Base-by-base conservation (phyloP, 768 basidiomycete genomes). In the Rossbeevera mucosa region DNA sequence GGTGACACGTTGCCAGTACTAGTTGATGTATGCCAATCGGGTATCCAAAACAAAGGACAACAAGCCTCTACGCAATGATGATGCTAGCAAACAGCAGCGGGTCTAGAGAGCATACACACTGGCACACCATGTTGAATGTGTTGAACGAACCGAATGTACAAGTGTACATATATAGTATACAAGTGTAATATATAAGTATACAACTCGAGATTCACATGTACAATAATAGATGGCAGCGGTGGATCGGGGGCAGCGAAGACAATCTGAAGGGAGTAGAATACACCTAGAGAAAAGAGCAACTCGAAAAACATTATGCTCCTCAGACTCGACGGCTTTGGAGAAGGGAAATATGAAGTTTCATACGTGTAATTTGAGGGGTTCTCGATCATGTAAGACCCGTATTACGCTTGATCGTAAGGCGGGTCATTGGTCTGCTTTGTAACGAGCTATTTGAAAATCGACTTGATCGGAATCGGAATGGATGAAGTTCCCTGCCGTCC, bases 191-290 rank as follows among this genome's bases (percentile, higher is more conserved):
- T n/a, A n/a, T n/a, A n/a, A n/a, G n/a, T n/a, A n/a, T n/a, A n/a
- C n/a, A n/a, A n/a, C n/a, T n/a, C n/a, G n/a, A n/a, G n/a, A n/a
- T n/a, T n/a, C n/a, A n/a, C n/a, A n/a, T n/a, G n/a, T n/a, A n/a
- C n/a, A n/a, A n/a, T n/a, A n/a, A n/a, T n/a, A n/a, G 50, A 47
- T 6, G 48, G 12, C 2, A 21, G 31, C 12, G 28, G 31, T 4
- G 49, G 36, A 41, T 56, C 54, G 2, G 62, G 62, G 24, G 42
- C 55, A 40, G 68, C 60, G n/a, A 59, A 18, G 20, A 38, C 43
- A 21, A 49, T 28, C 12, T 53, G 48, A 11, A 64, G 24, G n/a
- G 52, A 25, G 20, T 50, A 53, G 21, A 71, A 52, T 2, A 63
- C 41, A 41, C 25, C 38, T 31, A 54, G 29, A 22, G 61, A 40